Percentiles rank a stretch among this genome's conserved stretches.
Conservation (phyloP, 306 rosid genomes). For the Citrullus amarus region DNA sequence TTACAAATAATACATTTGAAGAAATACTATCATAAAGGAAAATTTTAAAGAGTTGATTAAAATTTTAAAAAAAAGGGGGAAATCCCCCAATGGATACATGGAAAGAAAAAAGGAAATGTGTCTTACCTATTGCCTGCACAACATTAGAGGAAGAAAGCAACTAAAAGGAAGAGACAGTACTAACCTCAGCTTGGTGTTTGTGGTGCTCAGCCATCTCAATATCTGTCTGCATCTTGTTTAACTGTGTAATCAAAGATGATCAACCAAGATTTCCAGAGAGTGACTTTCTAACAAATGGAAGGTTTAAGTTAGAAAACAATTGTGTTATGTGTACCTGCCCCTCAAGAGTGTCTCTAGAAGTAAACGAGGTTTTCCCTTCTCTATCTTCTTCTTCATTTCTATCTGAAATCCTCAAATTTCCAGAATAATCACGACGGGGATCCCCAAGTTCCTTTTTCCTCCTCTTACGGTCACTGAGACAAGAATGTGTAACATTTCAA, state of each 20-base stretch:
- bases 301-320: not conserved
- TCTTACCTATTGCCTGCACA: not conserved
- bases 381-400: conserved; percentile 38
- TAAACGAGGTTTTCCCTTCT: conserved; percentile 37
- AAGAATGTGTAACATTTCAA: not conserved
- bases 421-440: conserved; percentile 55
- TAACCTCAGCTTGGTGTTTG: conserved; percentile 54
- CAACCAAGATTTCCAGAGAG: not conserved
- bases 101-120: not conserved
- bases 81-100: not conserved
- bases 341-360: conserved; percentile 42
- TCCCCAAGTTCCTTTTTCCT: conserved; percentile 43
- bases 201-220: conserved; percentile 38
- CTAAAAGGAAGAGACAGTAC: conserved; percentile 26
- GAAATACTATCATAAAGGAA: not conserved
- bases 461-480: conserved; percentile 41
- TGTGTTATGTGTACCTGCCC: conserved; percentile 38
- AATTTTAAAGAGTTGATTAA: not conserved
- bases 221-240: conserved; percentile 51
- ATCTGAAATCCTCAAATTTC: conserved; percentile 41
- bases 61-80: not conserved
- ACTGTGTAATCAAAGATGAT: conserved; percentile 34
- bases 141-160: conserved; percentile 2
- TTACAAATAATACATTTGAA: not conserved
- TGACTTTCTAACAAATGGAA: conserved; percentile 6